Conservation (phyloP, 768 basidiomycete genomes). For the Daedaleopsis sinensis region DNA sequence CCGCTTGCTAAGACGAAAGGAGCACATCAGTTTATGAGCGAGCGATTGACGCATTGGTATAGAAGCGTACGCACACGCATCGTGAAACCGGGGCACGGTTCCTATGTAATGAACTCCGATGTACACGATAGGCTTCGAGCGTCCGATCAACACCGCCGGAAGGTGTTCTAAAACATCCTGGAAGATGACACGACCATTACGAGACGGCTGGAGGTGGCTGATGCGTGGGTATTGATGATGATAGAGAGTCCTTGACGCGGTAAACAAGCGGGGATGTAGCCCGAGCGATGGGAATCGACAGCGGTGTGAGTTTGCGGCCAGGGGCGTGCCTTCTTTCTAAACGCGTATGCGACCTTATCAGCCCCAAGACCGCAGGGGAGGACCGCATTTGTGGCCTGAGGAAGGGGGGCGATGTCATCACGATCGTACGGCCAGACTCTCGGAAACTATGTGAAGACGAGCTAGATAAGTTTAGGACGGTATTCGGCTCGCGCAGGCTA, state of each 20-base stretch:
- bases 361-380: not conserved
- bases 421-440: not conserved
- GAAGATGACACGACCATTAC: slow-evolving; percentile 11
- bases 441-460: not conserved
- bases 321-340: not conserved
- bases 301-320: not conserved
- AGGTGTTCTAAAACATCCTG: not conserved
- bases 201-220: not conserved
- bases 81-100: not conserved
- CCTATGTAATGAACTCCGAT: slow-evolving; percentile 16
- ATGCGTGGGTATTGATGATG: slow-evolving; percentile 14
- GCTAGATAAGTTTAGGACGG: not conserved
- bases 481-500: not conserved
- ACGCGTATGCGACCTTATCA: not conserved
- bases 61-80: slow-evolving; percentile 1
- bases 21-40: slow-evolving; percentile 12
- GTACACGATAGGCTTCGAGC: slow-evolving; percentile 19
- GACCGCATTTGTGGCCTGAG: not conserved
- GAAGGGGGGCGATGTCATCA: not conserved
- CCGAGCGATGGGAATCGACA: not conserved
- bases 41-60: slow-evolving; percentile 2
- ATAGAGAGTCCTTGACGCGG: not conserved
- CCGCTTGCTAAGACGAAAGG: not conserved
- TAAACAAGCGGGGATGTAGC: not conserved
- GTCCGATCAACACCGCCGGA: slow-evolving; percentile 13